Conservation (phyloP, 176 grass and related monocot genomes). For the Bothriochloa decipiens region DNA sequence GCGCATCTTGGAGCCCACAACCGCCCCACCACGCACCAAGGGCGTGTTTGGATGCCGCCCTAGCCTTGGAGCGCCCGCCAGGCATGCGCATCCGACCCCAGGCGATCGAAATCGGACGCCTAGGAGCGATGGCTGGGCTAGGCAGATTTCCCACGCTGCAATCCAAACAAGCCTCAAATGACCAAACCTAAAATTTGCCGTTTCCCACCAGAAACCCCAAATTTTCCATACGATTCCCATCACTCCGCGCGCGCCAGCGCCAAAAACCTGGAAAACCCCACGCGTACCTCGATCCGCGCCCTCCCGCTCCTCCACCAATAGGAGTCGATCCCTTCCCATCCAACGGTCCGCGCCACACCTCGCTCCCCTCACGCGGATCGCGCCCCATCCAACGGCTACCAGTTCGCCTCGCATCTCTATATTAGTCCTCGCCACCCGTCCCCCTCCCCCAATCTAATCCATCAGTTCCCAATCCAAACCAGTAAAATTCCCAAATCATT, state of each 20-base stretch:
- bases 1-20: too few relatives aligned
- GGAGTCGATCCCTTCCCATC: background rate
- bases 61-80: too few relatives aligned
- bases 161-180: too few relatives aligned
- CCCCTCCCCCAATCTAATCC: background rate
- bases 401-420: background rate
- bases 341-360: background rate
- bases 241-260: background rate
- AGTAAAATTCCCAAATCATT: background rate
- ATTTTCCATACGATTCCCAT: background rate
- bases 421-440: background rate
- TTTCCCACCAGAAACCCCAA: background rate
- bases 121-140: too few relatives aligned
- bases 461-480: background rate
- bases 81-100: too few relatives aligned
- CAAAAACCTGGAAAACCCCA: background rate
- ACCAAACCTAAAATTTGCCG: background rate
- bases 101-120: too few relatives aligned
- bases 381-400: constrained; percentile 15
- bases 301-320: background rate
- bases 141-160: too few relatives aligned
- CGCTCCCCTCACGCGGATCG: background rate
- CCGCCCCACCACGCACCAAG: too few relatives aligned
- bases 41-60: too few relatives aligned
- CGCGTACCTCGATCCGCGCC: background rate